Percentiles rank a stretch among this genome's conserved stretches.
Evolutionary conservation across 257 asterid genomes (phyloP).

Genomic region (Scutellaria baicalensis): DNA sequence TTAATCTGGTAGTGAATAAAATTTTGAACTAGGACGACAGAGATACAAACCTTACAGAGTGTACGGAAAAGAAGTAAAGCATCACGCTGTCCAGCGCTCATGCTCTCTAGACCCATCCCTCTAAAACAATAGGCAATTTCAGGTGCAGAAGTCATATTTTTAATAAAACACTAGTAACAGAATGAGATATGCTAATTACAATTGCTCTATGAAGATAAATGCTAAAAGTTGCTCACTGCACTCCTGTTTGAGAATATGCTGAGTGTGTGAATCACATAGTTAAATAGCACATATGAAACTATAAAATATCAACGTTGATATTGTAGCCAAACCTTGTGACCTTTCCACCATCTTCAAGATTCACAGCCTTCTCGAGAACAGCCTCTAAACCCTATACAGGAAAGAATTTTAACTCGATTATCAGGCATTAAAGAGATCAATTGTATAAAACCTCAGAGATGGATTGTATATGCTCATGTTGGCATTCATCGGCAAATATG

Average conservation of each 20-base stretch:
- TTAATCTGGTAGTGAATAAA: conserved; percentile 20
- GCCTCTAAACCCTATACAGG: conserved; percentile 89
- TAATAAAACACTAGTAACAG: conserved; percentile 7
- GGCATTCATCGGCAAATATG: background rate
- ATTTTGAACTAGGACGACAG: conserved; percentile 15
- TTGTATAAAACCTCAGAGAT: conserved; percentile 6
- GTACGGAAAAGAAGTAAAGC: conserved; percentile 95
- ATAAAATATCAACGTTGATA: conserved; percentile 11
- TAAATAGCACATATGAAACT: conserved; percentile 10
- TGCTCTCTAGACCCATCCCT: conserved; percentile 66
- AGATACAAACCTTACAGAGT: conserved; percentile 88
- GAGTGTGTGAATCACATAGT: background rate
- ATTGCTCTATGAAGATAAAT: background rate
- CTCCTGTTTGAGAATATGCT: background rate
- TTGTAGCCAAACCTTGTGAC: conserved; percentile 54
- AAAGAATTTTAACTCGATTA: conserved; percentile 5
- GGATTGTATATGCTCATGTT: no score
- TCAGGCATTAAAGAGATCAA: conserved; percentile 7
- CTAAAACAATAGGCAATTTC: conserved; percentile 32
- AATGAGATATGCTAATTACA: conserved; percentile 1
- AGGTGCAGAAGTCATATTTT: conserved; percentile 18
- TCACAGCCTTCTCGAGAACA: conserved; percentile 95
- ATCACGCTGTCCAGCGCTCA: conserved; percentile 78
- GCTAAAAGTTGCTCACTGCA: conserved; percentile 14
- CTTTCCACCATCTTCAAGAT: conserved; percentile 88